A percentile compares a stretch with the other conserved stretches of the same genome.
phyloP scores from a whole-genome alignment of 163 green algal genomes.

The Prototheca wickerhamii region DNA sequence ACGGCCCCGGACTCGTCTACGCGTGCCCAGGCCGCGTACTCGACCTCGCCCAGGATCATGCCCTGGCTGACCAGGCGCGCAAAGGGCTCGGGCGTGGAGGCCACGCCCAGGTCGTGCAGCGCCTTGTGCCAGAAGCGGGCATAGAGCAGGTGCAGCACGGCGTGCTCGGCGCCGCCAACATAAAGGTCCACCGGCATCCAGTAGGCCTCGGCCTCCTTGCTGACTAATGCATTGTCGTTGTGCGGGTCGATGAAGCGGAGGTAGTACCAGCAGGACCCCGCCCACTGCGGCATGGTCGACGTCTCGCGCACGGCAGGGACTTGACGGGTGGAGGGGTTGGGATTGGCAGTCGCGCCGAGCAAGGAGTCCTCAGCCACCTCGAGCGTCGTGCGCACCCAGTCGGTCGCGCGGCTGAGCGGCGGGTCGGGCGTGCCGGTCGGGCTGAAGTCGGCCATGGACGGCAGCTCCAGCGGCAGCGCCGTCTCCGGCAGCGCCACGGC shows the following conservation, averaged over 20 bases:
- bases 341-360: neutral
- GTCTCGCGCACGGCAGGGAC: conserved; percentile 70
- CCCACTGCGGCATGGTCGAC: conserved; percentile 91
- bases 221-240: conserved; percentile 44
- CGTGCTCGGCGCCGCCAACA: conserved; percentile 95
- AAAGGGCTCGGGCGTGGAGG: conserved; percentile 92
- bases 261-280: conserved; percentile 85
- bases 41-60: conserved; percentile 98
- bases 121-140: conserved; percentile 99
- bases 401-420: conserved; percentile 70
- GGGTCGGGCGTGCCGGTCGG: conserved; percentile 72
- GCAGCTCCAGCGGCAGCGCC: conserved; percentile 79
- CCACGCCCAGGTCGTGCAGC: conserved; percentile 89
- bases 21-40: conserved; percentile 64
- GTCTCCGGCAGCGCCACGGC: conserved; percentile 61
- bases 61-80: conserved; percentile 86
- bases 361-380: neutral
- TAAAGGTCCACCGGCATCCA: conserved; percentile 99
- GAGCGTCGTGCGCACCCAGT: conserved; percentile 71
- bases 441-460: conserved; percentile 84
- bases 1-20: conserved; percentile 14
- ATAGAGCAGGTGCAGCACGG: conserved; percentile 97
- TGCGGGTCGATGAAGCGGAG: conserved; percentile 90
- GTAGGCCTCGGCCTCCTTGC: conserved; percentile 75
- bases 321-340: neutral